Evolutionary conservation across 2,329 filamentous ascomycete species (phyloP), one percentile per base, ranked within the genome.

Genomic region (Acephala macrosclerotiorum): DNA sequence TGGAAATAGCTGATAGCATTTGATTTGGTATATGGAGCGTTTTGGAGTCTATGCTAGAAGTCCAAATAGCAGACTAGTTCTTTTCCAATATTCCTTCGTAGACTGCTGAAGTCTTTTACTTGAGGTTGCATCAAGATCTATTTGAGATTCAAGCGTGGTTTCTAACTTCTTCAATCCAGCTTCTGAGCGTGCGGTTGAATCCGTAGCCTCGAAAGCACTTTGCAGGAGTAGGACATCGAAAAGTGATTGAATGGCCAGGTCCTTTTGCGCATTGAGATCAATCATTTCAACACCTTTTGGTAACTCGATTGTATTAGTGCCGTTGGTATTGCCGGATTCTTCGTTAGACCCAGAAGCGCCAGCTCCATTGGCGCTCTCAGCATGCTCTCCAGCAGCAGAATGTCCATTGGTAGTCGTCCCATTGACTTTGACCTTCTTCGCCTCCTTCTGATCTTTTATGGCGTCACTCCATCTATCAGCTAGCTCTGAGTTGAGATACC

Each of bases 21-120:
- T 33, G 29, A 33, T 14, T n/a, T 49, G n/a, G 20, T 49, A 11
- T 45, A 14, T 49, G 11, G 20, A n/a, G 9, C 11, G 7, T 22
- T 55, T 51, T 60, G 58, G 38, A 35, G 26, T 65, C 67, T 74
- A 77, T 36, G 83, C 84, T 69, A 97, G 79, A 64, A 97, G 80
- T 1, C 91, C 93, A 79, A 97, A 97, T 29, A 97, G 78, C 68
- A 97, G 78, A 76, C 87, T 90, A 12, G 92, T 96, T 73, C 91
- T 88, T 80, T 91, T 92, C 88, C 92, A 96, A 77, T 96, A 96
- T 60, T 94, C 92, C 55, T 84, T 81, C 6, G 92, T 87, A 18
- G 84, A 81, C 77, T 90, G 91, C 70, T 75, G 78, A 42, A 96
- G 77, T 51, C 81, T 78, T 68, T 86, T 86, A 53, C 83, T 78